Evolutionary conservation across 352 stramenopile species (phyloP), one percentile per base, ranked within the genome.

Genomic region (Phytophthora cryptogea): DNA sequence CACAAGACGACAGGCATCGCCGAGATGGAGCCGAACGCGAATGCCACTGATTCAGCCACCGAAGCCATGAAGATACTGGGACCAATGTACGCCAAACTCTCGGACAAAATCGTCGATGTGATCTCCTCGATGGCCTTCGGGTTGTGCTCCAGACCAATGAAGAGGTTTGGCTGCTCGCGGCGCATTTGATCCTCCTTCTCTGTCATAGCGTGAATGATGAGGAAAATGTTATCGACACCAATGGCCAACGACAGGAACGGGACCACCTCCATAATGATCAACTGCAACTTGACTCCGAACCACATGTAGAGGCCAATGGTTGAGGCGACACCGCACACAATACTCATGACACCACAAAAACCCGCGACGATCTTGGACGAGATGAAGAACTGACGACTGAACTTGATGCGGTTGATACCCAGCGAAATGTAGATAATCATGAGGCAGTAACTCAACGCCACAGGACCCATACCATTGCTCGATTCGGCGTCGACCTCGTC

Each of bases 191-290:
- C 65, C 32, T 86, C 68, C 43, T 81, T 77, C 45, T 80, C 55
- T 4, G 61, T 73, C 45, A 89, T 73, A 9, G 79, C 74, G 30
- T 87, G 72, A 26, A 89, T 75, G n/a, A 89, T 33, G 28, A 89
- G 44, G 67, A 89, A 89, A 37, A 89, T 89, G 36, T 89, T 89
- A 52, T 89, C 79, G 5, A 89, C 79, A 53, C 79, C 79, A 30
- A 89, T 89, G 3, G 79, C 79, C 26, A 89, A 59, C 43, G 79
- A 81, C 39, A 89, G 56, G 57, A 89, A 89, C 23, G 79, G 79
- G 27, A 89, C 77, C 14, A 89, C 79, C 20, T 89, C 79, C 72
- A 89, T 87, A 41, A 89, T 85, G 28, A 89, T 82, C 11, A 89
- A 50, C 59, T 89, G 79, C n/a, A 89, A 62, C 45, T 85, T 83